Evolutionary conservation across 305 asterid genomes (phyloP), one percentile per base, ranked within the genome.

Genomic region (Solanum aculeatissimum): DNA sequence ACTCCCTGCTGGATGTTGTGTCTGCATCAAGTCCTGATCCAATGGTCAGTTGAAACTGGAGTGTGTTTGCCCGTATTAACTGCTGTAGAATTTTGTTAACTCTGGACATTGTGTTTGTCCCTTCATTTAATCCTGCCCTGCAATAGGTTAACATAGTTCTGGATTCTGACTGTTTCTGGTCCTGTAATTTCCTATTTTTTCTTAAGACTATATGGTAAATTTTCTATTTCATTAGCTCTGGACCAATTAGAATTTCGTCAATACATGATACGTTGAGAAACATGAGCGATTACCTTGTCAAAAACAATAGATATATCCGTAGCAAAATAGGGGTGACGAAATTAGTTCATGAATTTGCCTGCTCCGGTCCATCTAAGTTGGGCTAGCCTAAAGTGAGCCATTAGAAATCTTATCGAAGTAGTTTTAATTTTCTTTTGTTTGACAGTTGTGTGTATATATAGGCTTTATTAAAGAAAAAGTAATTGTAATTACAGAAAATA

Each of bases 1-100:
- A 93, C 83, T 94, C 99, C 0, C 88, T 94, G 45, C 83, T 94
- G 85, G 97, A 95, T 85, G 88, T 87, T 65, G 54, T 91, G 82
- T 69, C 92, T 21, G 85, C 95, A 3, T 87, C 91, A 32, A 89
- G 86, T 69, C 96, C 96, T 3, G 95, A 89, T 49, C 95, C 95
- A 12, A 94, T 93, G 98, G 91, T 86, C 86, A 88, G 88, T 83
- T 91, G 57, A 88, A 90, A 71, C 13, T n/a, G 10, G 54, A 70
- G 35, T 18, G 0, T 38, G 19, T 70, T n/a, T 71, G n/a, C n/a
- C n/a, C n/a, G n/a, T n/a, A n/a, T n/a, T n/a, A n/a, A n/a, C n/a
- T n/a, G n/a, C n/a, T n/a, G n/a, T n/a, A n/a, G n/a, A n/a, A n/a
- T n/a, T n/a, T n/a, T n/a, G n/a, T n/a, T n/a, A n/a, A n/a, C n/a